A percentile compares a stretch with the other conserved stretches of the same genome.
phyloP scores from a whole-genome alignment of 2,329 filamentous ascomycete species.

The Sporothrix phasma region DNA sequence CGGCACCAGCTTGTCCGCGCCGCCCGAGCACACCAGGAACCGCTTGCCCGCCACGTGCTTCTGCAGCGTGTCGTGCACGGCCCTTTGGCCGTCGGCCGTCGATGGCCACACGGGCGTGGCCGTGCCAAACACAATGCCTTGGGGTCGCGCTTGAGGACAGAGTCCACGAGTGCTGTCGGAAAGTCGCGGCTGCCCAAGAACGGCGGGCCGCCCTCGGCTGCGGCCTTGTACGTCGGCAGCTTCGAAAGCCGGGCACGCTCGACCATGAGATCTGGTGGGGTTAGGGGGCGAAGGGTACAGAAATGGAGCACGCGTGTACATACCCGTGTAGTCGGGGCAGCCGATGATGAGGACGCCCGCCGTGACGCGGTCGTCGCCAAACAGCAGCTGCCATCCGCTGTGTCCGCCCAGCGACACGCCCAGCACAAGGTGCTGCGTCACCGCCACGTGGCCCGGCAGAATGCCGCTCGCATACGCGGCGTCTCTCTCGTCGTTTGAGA shows the following conservation, averaged over 20 bases:
- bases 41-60: slow-evolving; percentile 49
- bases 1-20: slow-evolving; percentile 62
- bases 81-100: slow-evolving; percentile 26
- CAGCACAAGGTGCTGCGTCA: slow-evolving; percentile 53
- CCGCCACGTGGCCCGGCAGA: slow-evolving; percentile 4
- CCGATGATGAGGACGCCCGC: slow-evolving; percentile 74
- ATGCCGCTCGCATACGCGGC: background rate
- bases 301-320: slow-evolving; percentile 20
- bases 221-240: slow-evolving; percentile 47
- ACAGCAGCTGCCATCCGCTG: slow-evolving; percentile 71
- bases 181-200: slow-evolving; percentile 76
- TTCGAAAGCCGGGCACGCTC: slow-evolving; percentile 68
- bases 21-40: slow-evolving; percentile 55
- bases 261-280: slow-evolving; percentile 48
- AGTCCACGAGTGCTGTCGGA: slow-evolving; percentile 54
- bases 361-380: slow-evolving; percentile 69
- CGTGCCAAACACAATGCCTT: slow-evolving; percentile 58
- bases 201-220: slow-evolving; percentile 40
- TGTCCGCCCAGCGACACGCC: slow-evolving; percentile 85
- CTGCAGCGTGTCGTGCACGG: slow-evolving; percentile 38
- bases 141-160: slow-evolving; percentile 60
- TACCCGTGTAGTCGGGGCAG: slow-evolving; percentile 75
- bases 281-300: background rate
- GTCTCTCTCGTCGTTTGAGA: background rate
- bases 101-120: slow-evolving; percentile 26